Percentiles rank a stretch among this genome's conserved stretches.
Evolutionary conservation across 176 grass and related monocot genomes (phyloP).

Genomic region (Avena atlantica): DNA sequence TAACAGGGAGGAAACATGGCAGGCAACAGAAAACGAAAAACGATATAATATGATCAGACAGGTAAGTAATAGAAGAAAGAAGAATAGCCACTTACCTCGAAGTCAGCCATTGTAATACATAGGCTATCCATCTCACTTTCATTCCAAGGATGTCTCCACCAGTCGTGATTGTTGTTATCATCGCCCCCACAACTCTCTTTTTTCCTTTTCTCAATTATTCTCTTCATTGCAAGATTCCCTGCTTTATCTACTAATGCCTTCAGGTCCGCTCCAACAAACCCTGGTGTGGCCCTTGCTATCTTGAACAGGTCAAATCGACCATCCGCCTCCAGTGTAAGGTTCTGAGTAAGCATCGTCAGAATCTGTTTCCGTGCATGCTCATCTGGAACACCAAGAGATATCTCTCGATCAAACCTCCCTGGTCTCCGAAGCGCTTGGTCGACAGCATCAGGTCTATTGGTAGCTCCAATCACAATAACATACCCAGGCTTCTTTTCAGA

Average conservation of each 20-base stretch:
- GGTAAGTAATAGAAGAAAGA: slow-evolving; percentile 2
- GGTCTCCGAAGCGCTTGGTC: slow-evolving; percentile 91
- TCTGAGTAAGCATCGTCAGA: slow-evolving; percentile 70
- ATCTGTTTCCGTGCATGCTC: slow-evolving; percentile 84
- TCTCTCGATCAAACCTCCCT: slow-evolving; percentile 93
- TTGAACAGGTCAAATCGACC: slow-evolving; percentile 87
- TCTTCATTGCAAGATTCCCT: slow-evolving; percentile 96
- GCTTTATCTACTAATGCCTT: slow-evolving; percentile 88
- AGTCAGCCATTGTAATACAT: slow-evolving; percentile 83
- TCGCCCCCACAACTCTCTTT: slow-evolving; percentile 39
- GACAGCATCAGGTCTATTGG: slow-evolving; percentile 93
- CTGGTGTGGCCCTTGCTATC: slow-evolving; percentile 85
- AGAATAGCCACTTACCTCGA: slow-evolving; percentile 58
- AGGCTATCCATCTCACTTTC: slow-evolving; percentile 68
- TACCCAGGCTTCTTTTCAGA: slow-evolving; percentile 82
- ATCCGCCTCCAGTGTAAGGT: slow-evolving; percentile 75
- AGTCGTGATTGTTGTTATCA: slow-evolving; percentile 52
- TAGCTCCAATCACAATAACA: slow-evolving; percentile 97
- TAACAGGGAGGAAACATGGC: not conserved
- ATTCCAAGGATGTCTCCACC: slow-evolving; percentile 88
- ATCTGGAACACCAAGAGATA: slow-evolving; percentile 85
- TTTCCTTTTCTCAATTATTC: slow-evolving; percentile 77
- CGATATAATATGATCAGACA: not conserved
- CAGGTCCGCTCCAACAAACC: slow-evolving; percentile 96
- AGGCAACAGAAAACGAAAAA: slow-evolving; percentile 20